phyloP scores from a whole-genome alignment of 1,284 basidiomycete species.

The Meripilus lineatus region DNA sequence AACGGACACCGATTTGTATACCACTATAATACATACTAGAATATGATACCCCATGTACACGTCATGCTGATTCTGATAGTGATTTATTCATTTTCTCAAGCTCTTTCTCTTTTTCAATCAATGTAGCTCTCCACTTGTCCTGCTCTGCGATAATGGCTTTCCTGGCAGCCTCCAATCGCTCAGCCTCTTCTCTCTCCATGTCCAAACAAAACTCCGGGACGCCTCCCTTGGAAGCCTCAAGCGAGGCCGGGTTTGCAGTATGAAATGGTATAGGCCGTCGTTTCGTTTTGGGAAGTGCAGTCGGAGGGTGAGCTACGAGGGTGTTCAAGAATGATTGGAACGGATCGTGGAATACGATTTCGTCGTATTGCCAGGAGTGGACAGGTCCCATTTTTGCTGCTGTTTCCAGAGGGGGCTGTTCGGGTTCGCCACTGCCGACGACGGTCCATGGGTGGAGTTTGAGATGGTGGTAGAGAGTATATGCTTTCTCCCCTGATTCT shows the following conservation, averaged over 20 bases:
- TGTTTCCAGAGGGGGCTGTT: constrained; percentile 58
- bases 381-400: constrained; percentile 69
- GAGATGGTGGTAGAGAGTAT: constrained; percentile 86
- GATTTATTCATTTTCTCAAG: constrained; percentile 55
- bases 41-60: not conserved
- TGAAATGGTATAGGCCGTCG: constrained; percentile 69
- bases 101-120: constrained; percentile 76
- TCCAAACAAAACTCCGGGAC: constrained; percentile 75
- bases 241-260: constrained; percentile 52
- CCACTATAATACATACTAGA: too few species aligned
- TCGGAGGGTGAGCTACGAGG: constrained; percentile 80
- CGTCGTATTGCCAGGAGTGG: constrained; percentile 99
- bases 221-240: constrained; percentile 61
- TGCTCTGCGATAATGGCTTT: constrained; percentile 64
- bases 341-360: constrained; percentile 95
- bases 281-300: constrained; percentile 66
- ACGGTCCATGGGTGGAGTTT: constrained; percentile 93
- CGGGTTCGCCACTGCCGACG: constrained; percentile 45
- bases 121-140: constrained; percentile 48
- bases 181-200: constrained; percentile 86
- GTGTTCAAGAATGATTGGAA: constrained; percentile 85
- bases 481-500: constrained; percentile 90
- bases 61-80: constrained; percentile 24
- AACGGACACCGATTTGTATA: too few species aligned
- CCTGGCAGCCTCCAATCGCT: constrained; percentile 74